These are phyloP conservation scores for Pluteus cervinus DNA, from an alignment of 768 basidiomycete genomes.

Conservation along the genomic window DNA sequence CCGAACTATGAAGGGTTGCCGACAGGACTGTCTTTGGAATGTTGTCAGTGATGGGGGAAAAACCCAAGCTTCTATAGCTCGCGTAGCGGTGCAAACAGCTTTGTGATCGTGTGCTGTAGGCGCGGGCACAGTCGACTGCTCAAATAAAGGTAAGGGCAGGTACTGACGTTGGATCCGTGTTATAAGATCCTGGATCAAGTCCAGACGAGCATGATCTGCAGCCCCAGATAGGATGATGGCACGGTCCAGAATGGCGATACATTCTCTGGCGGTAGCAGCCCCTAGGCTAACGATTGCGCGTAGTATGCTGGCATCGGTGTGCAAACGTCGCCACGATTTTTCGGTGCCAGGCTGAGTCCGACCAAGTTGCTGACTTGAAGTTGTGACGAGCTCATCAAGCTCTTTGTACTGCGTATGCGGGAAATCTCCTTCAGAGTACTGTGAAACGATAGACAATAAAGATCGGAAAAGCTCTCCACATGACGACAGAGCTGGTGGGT, in stretches of 20 bases:
- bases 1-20: conserved; percentile 68
- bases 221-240: conserved; percentile 84
- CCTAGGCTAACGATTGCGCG: conserved; percentile 36
- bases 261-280: conserved; percentile 25
- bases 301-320: conserved; percentile 71
- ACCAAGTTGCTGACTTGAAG: conserved; percentile 37
- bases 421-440: no score
- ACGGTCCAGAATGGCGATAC: conserved; percentile 63
- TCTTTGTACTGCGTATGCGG: no score
- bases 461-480: no score
- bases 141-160: conserved; percentile 9
- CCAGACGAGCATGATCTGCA: conserved; percentile 51
- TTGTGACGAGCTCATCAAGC: conserved; percentile 45
- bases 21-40: conserved; percentile 40
- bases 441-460: no score
- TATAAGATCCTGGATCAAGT: conserved; percentile 63
- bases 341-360: conserved; percentile 23
- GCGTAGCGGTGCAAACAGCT: conserved; percentile 3
- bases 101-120: no score
- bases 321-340: conserved; percentile 73
- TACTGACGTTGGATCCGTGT: conserved; percentile 43
- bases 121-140: conserved; percentile 2
- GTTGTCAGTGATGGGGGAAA: conserved; percentile 8
- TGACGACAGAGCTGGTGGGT: no score
- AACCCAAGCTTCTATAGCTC: background rate